These are phyloP conservation scores for Euphrasia arctica DNA, from an alignment of 305 asterid species.

Conservation along the genomic window DNA sequence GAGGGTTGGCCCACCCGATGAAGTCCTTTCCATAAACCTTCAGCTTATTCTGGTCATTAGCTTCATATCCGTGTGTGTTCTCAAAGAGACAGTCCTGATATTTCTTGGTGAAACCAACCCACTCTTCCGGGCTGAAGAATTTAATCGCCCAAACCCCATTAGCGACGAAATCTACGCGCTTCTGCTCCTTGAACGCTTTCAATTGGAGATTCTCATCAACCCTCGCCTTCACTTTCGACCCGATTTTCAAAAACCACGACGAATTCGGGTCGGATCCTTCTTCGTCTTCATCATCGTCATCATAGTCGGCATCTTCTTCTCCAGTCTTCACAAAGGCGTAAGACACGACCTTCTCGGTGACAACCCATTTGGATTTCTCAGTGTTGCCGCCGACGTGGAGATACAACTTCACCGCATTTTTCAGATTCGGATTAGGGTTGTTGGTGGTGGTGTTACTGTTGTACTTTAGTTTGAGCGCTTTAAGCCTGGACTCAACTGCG, in stretches of 20 bases:
- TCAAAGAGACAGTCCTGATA: conserved; percentile 76
- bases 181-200: conserved; percentile 74
- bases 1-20: conserved; percentile 94
- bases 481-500: conserved; percentile 77
- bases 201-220: conserved; percentile 67
- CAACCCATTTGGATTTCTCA: conserved; percentile 67
- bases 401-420: conserved; percentile 73
- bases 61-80: conserved; percentile 83
- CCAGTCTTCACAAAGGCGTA: conserved; percentile 57
- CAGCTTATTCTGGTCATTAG: conserved; percentile 68
- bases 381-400: conserved; percentile 54
- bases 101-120: conserved; percentile 44
- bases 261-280: conserved; percentile 41
- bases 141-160: conserved; percentile 88
- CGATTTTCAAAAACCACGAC: conserved; percentile 71
- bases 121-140: conserved; percentile 59
- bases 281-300: conserved; percentile 43
- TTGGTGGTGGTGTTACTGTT: conserved; percentile 24
- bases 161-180: conserved; percentile 76
- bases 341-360: conserved; percentile 53
- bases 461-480: conserved; percentile 80
- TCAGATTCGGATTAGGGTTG: conserved; percentile 27
- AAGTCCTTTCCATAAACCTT: conserved; percentile 98
- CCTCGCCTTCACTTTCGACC: conserved; percentile 59
- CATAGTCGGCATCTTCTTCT: conserved; percentile 40